Evolutionary conservation across 768 basidiomycete genomes (phyloP).

Genomic region (Mycena indigotica): DNA sequence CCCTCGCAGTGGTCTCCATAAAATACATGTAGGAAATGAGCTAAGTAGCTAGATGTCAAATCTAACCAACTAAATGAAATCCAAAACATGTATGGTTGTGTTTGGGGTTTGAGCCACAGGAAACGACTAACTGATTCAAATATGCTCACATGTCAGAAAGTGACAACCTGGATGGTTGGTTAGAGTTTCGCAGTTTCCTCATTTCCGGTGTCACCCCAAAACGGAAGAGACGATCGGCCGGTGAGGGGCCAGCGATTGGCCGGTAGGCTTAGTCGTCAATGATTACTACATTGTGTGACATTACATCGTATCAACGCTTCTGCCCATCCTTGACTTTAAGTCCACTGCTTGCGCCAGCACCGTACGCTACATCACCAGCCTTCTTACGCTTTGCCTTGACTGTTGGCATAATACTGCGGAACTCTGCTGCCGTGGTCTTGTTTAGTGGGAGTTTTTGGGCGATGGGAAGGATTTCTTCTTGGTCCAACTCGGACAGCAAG

Average conservation of each 20-base stretch:
- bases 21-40: too few species aligned
- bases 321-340: not conserved
- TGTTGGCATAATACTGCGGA: slow-evolving; percentile 1
- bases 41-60: too few species aligned
- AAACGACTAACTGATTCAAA: too few species aligned
- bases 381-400: not conserved
- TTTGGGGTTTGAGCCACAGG: too few species aligned
- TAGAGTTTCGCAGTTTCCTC: not conserved
- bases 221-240: not conserved
- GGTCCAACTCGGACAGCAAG: slow-evolving; percentile 1
- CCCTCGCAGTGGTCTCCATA: too few species aligned
- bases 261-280: too few species aligned
- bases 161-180: too few species aligned
- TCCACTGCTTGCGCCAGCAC: slow-evolving; percentile 4
- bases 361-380: slow-evolving; percentile 6
- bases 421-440: not conserved
- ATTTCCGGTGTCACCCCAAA: not conserved
- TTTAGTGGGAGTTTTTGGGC: not conserved
- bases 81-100: too few species aligned
- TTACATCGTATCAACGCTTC: not conserved
- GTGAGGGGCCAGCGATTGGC: too few species aligned
- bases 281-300: not conserved
- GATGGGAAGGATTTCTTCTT: slow-evolving; percentile 1
- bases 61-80: too few species aligned
- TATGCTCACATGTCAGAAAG: too few species aligned